Conservation (phyloP, 345 rosid species). For the Noccaea caerulescens region DNA sequence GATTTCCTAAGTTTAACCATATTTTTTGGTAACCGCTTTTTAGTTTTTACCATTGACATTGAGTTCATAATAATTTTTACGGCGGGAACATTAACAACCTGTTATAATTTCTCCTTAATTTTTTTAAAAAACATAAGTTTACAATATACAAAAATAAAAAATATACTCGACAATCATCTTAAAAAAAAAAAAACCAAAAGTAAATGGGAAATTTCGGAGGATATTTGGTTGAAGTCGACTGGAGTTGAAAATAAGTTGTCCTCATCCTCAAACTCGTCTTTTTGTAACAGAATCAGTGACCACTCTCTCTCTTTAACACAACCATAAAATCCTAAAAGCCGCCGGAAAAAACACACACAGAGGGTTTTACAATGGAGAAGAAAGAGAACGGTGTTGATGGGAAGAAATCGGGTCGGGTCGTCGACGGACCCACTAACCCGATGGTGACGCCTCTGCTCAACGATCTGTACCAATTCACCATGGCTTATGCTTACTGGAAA, state of each 20-base stretch:
- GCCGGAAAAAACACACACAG: neutral
- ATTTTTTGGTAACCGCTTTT: too few species aligned
- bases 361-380: conserved; percentile 35
- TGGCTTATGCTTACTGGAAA: too few species aligned
- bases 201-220: neutral
- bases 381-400: conserved; percentile 41
- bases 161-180: neutral
- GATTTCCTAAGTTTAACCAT: neutral
- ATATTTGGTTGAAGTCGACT: conserved; percentile 16
- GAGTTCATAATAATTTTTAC: too few species aligned
- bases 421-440: conserved; percentile 75
- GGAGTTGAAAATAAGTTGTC: conserved; percentile 7
- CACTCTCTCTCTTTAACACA: neutral
- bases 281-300: neutral
- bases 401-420: conserved; percentile 45
- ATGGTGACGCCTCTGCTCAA: conserved; percentile 90
- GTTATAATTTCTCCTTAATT: neutral
- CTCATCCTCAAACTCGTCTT: neutral
- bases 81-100: too few species aligned
- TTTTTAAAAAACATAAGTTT: neutral
- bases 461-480: conserved; percentile 75
- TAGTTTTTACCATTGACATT: too few species aligned
- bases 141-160: neutral
- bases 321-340: neutral
- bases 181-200: too few species aligned